Evolutionary conservation across 23 red algal species (phyloP).

Genomic region (Gracilariopsis chorda): DNA sequence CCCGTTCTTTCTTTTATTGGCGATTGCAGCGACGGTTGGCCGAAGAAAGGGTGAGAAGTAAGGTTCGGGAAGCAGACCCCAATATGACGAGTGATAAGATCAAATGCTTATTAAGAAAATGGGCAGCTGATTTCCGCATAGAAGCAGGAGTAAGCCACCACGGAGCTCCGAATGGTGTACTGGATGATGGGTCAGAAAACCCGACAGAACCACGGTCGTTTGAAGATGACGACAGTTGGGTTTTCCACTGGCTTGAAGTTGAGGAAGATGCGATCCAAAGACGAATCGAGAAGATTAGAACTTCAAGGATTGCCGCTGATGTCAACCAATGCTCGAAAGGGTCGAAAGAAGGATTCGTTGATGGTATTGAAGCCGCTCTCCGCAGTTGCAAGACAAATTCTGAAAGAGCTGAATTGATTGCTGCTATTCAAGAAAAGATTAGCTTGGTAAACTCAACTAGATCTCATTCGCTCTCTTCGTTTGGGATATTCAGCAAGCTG

Average conservation of each 20-base stretch:
- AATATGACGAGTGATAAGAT: constrained; percentile 47
- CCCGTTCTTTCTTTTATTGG: constrained; percentile 98
- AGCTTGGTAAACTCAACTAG: constrained; percentile 26
- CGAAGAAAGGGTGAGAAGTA: constrained; percentile 69
- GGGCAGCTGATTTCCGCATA: constrained; percentile 62
- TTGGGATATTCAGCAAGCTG: constrained; percentile 60
- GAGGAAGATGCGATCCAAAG: constrained; percentile 70
- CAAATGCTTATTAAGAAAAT: constrained; percentile 66
- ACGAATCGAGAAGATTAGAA: constrained; percentile 71
- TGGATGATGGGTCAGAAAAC: not conserved
- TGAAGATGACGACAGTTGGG: constrained; percentile 76
- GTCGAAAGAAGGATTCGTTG: constrained; percentile 65
- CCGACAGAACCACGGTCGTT: not conserved
- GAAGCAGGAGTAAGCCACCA: constrained; percentile 30
- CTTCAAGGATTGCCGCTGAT: constrained; percentile 38
- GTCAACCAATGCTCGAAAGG: constrained; percentile 13
- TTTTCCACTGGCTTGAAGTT: constrained; percentile 92
- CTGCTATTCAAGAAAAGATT: constrained; percentile 60
- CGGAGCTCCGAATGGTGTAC: not conserved
- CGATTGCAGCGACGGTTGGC: constrained; percentile 89
- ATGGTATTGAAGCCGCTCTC: constrained; percentile 61
- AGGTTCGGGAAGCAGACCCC: constrained; percentile 56
- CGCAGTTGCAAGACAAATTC: constrained; percentile 28
- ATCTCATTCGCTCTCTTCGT: constrained; percentile 36
- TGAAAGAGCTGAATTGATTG: constrained; percentile 54